A percentile compares a stretch with the other conserved stretches of the same genome.
Evolutionary conservation across 2,329 filamentous ascomycete species (phyloP).

Genomic region (Pseudogymnoascus sp.): DNA sequence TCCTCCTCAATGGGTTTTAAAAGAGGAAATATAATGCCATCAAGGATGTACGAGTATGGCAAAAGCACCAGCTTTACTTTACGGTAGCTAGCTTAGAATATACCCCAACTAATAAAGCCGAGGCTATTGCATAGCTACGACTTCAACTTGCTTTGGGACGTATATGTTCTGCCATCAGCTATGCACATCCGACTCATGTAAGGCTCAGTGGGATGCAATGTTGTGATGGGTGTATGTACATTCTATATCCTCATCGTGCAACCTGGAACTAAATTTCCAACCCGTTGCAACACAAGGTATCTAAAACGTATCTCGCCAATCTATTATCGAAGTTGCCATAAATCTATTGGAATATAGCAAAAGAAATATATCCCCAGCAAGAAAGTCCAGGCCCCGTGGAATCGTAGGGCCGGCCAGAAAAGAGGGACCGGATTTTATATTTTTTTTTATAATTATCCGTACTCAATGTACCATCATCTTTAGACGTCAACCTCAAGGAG

Average conservation of each 20-base stretch:
- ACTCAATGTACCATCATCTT: slow-evolving; percentile 13
- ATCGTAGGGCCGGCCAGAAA: slow-evolving; percentile 11
- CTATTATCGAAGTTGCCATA: background rate
- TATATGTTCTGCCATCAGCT: slow-evolving; percentile 4
- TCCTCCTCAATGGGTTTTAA: background rate
- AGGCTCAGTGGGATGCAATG: background rate
- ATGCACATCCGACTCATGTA: slow-evolving; percentile 7
- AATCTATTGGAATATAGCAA: background rate
- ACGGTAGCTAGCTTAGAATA: background rate
- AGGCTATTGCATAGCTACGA: background rate
- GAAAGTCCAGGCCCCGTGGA: slow-evolving; percentile 11
- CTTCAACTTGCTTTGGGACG: slow-evolving; percentile 8
- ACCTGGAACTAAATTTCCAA: background rate
- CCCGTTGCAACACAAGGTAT: background rate
- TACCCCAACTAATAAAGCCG: slow-evolving; percentile 9
- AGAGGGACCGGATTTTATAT: slow-evolving; percentile 3
- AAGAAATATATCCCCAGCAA: slow-evolving; percentile 3
- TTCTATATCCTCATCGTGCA: background rate
- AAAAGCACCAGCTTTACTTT: background rate
- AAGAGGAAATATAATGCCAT: background rate
- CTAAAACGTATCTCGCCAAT: slow-evolving; percentile 7
- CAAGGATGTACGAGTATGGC: background rate
- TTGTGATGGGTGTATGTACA: slow-evolving; percentile 7
- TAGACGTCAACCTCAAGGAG: slow-evolving; percentile 13
- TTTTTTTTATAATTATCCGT: slow-evolving; percentile 3